Conservation (phyloP, 2,329 filamentous ascomycete species). For the Pestalotiopsis sp. region DNA sequence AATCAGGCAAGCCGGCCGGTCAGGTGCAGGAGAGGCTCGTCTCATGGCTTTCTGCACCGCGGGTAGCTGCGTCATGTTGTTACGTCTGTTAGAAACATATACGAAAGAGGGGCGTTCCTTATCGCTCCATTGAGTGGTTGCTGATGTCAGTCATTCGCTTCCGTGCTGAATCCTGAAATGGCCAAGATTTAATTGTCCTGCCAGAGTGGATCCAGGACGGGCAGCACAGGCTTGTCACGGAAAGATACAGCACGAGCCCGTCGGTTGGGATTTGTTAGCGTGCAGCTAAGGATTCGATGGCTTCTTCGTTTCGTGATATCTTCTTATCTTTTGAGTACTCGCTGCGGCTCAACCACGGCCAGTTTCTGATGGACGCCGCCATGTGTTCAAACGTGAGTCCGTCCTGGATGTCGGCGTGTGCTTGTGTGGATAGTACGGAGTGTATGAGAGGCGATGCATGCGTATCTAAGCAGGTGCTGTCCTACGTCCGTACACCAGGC, state of each 20-base stretch:
- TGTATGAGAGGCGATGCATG: not conserved
- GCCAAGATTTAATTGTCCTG: not conserved
- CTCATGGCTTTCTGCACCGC: not conserved
- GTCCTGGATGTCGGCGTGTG: not conserved
- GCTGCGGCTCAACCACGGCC: constrained; percentile 7
- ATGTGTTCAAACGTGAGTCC: not conserved
- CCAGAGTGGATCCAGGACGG: not conserved
- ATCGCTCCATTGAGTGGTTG: not conserved
- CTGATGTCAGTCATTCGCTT: not conserved
- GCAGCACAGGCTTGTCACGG: constrained; percentile 5
- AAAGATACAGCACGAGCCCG: constrained; percentile 11
- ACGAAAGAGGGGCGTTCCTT: not conserved
- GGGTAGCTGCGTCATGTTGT: not conserved
- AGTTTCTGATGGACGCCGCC: not conserved
- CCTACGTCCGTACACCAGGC: not conserved
- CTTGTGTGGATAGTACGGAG: not conserved
- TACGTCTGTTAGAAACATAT: not conserved
- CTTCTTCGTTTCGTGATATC: constrained; percentile 3
- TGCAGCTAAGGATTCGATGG: not conserved
- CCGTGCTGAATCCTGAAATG: not conserved
- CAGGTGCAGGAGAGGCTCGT: not conserved
- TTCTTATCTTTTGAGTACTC: constrained; percentile 5
- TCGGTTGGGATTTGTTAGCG: not conserved
- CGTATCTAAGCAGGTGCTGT: not conserved
- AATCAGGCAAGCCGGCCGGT: not conserved